Base-by-base conservation (phyloP, 1,284 basidiomycete genomes). In the Austropuccinia psidii region DNA sequence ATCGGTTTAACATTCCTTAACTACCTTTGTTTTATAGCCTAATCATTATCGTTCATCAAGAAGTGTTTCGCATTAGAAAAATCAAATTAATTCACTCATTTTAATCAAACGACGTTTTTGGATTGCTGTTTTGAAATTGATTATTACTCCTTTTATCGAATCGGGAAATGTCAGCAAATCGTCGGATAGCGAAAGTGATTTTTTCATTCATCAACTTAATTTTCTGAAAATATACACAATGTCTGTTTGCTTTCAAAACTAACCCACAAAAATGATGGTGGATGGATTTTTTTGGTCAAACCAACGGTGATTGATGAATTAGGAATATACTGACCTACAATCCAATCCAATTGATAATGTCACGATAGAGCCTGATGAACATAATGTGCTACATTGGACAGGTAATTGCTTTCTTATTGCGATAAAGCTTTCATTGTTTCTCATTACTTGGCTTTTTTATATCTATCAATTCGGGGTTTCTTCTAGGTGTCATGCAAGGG, bases 141-240 rank as follows among this genome's bases (percentile, higher is more conserved):
- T n/a, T n/a, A n/a, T n/a, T n/a, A n/a, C n/a, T n/a, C n/a, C n/a
- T n/a, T n/a, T n/a, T n/a, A n/a, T n/a, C n/a, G n/a, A n/a, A n/a
- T n/a, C n/a, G n/a, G n/a, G n/a, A 49, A 35, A 70, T 70, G 67
- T 72, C 69, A 15, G 69, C 69, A 24, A 72, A 72, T 72, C 69
- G 69, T 52, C 58, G 69, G 39, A 72, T 72, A 45, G 58, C 69
- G 4, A 72, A 70, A 58, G 67, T 70, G 54, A 13, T 19, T 62
- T n/a, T 35, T 35, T 54, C 17, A 15, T 41, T 45, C n/a, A 11
- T 41, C 33, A 15, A 47, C 49, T 19, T 31, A 31, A 33, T 27
- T 45, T 17, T 60, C 9, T 37, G 29, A 35, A 37, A 60, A 33
- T 4, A 60, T 45, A 45, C n/a, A 9, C 41, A 55, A 55, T 27